Percentiles rank a stretch among this genome's conserved stretches.
Conservation (phyloP, 2,329 filamentous ascomycete species). For the Colletotrichum sp. region DNA sequence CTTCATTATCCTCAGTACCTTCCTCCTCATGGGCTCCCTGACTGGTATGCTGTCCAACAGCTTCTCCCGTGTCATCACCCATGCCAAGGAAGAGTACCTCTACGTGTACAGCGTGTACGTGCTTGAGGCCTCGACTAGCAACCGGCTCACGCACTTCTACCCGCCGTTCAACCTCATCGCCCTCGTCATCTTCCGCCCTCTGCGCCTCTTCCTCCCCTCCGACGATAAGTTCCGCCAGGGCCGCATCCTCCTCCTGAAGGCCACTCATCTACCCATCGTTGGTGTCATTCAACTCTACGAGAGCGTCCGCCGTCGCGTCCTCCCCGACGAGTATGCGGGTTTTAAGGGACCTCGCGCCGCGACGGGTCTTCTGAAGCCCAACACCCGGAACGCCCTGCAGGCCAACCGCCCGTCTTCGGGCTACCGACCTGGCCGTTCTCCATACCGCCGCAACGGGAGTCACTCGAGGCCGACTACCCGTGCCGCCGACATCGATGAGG, state of each 20-base stretch:
- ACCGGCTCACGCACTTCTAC: constrained; percentile 73
- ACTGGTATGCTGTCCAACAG: constrained; percentile 82
- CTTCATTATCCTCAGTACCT: constrained; percentile 79
- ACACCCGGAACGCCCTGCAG: constrained; percentile 22
- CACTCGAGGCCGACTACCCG: constrained; percentile 20
- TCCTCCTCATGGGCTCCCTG: constrained; percentile 78
- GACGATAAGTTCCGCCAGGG: constrained; percentile 66
- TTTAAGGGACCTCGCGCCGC: constrained; percentile 51
- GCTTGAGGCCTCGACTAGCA: constrained; percentile 70
- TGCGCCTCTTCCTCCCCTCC: constrained; percentile 71
- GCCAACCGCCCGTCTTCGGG: constrained; percentile 25
- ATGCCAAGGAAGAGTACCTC: constrained; percentile 77
- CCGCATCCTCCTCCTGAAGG: constrained; percentile 67
- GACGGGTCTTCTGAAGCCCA: constrained; percentile 27
- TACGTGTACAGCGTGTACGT: constrained; percentile 76
- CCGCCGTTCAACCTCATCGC: constrained; percentile 78
- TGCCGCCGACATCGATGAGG: constrained; percentile 33
- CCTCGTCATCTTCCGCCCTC: constrained; percentile 72
- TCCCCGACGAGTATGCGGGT: constrained; percentile 49
- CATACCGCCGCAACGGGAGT: constrained; percentile 11
- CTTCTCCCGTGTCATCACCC: constrained; percentile 68
- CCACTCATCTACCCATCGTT: constrained; percentile 72
- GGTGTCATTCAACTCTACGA: constrained; percentile 74
- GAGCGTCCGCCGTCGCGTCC: constrained; percentile 45
- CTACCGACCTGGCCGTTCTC: constrained; percentile 27